Base-by-base conservation (phyloP, 2,329 filamentous ascomycete species). In the Alternaria viburni region DNA sequence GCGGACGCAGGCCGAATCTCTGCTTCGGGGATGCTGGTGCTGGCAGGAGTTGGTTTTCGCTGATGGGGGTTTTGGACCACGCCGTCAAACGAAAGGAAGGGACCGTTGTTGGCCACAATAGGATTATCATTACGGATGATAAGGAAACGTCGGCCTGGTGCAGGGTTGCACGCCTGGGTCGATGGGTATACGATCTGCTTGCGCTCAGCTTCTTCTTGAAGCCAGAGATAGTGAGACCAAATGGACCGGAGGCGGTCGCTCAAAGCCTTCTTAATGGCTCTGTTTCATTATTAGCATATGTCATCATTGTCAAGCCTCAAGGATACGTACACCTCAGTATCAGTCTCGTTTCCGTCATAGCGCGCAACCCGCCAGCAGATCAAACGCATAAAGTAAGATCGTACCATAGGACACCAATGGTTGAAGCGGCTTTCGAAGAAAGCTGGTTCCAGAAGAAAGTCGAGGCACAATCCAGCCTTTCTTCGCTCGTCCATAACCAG, bases 371-470 rank as follows among this genome's bases (percentile, higher is more conserved):
- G 88, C 94, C 94, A 97, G 80, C 93, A 97, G 21, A 97, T 81
- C 54, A 97, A 82, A 50, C 94, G 92, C 87, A 97, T 96, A 77
- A 91, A 97, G 79, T 97, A 97, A 13, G 93, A 91, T 64, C 94
- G 88, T 21, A 97, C 93, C 94, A 97, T 97, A 0, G 94, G 93
- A 74, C 93, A 97, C 93, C 94, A 97, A 74, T 97, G 93, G 74
- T 91, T 95, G 81, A 97, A 97, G 65, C 93, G 89, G 64, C 88
- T 88, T 74, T 92, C 89, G 77, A 97, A 97, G 3, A 91, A 87
- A 25, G 89, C 85, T 57, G 91, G 89, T 7, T 89, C 86, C 12
- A 97, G 82, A 43, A 97, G 81, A 84, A 96, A 94, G 21, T 89
- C 88, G 26, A 91, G 73, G 75, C 92, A 96, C 17, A 97, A 77